Evolutionary conservation across 2,329 filamentous ascomycete genomes (phyloP).

Genomic region (Rutstroemia sp.): DNA sequence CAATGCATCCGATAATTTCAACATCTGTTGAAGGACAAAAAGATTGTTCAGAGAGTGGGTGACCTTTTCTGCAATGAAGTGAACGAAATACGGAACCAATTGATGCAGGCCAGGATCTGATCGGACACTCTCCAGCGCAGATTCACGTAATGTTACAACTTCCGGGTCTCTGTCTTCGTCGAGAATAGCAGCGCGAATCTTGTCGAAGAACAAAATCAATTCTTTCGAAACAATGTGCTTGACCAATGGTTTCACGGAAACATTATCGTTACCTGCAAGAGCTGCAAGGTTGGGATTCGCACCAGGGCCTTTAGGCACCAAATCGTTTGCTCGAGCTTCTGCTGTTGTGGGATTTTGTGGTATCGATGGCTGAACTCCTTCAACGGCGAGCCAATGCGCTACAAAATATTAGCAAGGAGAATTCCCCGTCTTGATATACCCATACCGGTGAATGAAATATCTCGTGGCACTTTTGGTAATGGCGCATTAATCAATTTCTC

Average conservation of each 20-base stretch:
- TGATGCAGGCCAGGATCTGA: constrained; percentile 93
- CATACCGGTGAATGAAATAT: constrained; percentile 84
- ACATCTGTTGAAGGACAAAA: constrained; percentile 84
- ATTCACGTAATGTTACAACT: constrained; percentile 63
- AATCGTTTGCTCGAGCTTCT: constrained; percentile 75
- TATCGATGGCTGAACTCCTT: constrained; percentile 94
- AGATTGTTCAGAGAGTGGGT: constrained; percentile 88
- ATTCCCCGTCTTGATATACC: not conserved
- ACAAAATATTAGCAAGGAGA: constrained; percentile 13
- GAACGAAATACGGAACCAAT: constrained; percentile 91
- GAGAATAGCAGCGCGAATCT: constrained; percentile 80
- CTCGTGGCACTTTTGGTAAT: constrained; percentile 86
- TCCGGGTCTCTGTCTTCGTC: constrained; percentile 82
- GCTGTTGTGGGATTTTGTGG: constrained; percentile 89
- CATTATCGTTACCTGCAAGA: constrained; percentile 74
- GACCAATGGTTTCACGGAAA: constrained; percentile 79
- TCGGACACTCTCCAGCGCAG: constrained; percentile 76
- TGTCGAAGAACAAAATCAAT: constrained; percentile 93
- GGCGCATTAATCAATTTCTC: constrained; percentile 98
- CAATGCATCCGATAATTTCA: constrained; percentile 79
- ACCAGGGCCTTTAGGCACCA: constrained; percentile 82
- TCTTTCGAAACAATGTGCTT: constrained; percentile 97
- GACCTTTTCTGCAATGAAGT: constrained; percentile 92
- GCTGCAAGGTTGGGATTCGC: constrained; percentile 81
- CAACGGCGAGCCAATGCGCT: constrained; percentile 97